Conservation (phyloP, 495 filamentous ascomycete genomes). For the Daldinia grandis region DNA sequence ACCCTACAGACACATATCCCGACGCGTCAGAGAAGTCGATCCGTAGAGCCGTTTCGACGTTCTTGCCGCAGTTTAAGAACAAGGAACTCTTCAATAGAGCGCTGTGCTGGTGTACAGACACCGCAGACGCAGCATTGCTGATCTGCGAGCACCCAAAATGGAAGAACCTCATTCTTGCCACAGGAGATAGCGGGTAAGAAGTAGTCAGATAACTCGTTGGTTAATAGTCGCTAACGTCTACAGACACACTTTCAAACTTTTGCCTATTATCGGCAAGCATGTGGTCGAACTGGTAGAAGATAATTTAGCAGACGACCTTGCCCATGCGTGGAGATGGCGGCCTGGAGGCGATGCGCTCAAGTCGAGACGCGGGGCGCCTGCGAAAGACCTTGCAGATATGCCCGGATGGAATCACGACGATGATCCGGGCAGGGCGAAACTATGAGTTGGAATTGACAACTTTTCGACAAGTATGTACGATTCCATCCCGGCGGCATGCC, state of each 20-base stretch:
- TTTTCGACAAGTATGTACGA: not conserved
- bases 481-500: not conserved
- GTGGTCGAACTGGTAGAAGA: slow-evolving; percentile 41
- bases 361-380: slow-evolving; percentile 34
- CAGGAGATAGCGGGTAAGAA: slow-evolving; percentile 41
- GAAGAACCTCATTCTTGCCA: slow-evolving; percentile 43
- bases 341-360: slow-evolving; percentile 38
- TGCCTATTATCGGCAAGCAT: slow-evolving; percentile 40
- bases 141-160: slow-evolving; percentile 43
- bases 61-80: slow-evolving; percentile 57
- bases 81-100: slow-evolving; percentile 57
- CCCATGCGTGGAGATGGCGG: slow-evolving; percentile 39
- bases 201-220: not conserved
- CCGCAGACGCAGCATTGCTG: slow-evolving; percentile 54
- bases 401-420: slow-evolving; percentile 40
- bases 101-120: slow-evolving; percentile 68
- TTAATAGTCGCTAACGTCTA: not conserved
- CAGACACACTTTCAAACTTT: slow-evolving; percentile 41
- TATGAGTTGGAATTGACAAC: not conserved
- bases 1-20: slow-evolving; percentile 52
- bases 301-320: slow-evolving; percentile 34
- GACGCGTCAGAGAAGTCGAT: slow-evolving; percentile 58
- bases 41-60: slow-evolving; percentile 55
- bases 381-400: slow-evolving; percentile 42
- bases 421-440: not conserved